phyloP scores from a whole-genome alignment of 352 stramenopile species.

The Pythium apleroticum region DNA sequence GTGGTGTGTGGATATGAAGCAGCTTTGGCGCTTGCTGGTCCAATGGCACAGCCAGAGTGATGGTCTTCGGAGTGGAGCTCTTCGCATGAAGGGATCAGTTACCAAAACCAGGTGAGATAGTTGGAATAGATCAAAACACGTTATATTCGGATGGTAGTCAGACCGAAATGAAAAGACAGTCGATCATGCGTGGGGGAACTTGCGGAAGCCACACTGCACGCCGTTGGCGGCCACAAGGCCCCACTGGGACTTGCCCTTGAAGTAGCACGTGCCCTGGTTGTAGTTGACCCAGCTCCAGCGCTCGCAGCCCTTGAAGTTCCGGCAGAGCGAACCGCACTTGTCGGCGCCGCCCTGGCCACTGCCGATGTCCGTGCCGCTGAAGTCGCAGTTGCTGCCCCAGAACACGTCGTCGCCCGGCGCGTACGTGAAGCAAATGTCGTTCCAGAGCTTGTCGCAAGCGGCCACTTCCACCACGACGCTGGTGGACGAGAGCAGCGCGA shows the following conservation, averaged over 20 bases:
- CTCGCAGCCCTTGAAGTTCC: slow-evolving; percentile 13
- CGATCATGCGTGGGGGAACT: slow-evolving; percentile 17
- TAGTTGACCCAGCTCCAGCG: slow-evolving; percentile 30
- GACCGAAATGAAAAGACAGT: background rate
- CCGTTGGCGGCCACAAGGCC: slow-evolving; percentile 8
- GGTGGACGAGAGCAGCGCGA: slow-evolving; percentile 4
- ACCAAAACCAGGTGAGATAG: slow-evolving; percentile 2
- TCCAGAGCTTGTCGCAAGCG: slow-evolving; percentile 26
- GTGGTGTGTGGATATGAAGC: background rate
- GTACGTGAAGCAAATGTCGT: slow-evolving; percentile 28
- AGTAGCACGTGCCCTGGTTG: slow-evolving; percentile 24
- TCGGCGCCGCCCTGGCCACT: slow-evolving; percentile 19
- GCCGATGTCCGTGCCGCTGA: slow-evolving; percentile 16
- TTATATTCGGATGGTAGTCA: background rate
- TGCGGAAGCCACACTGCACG: slow-evolving; percentile 26
- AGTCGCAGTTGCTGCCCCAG: slow-evolving; percentile 28
- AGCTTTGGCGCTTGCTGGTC: background rate
- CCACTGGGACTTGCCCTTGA: slow-evolving; percentile 24
- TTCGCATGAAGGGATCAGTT: background rate
- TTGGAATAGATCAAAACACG: background rate
- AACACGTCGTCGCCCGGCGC: slow-evolving; percentile 25
- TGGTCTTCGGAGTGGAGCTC: slow-evolving; percentile 4
- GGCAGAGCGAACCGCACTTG: slow-evolving; percentile 24
- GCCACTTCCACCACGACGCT: slow-evolving; percentile 8
- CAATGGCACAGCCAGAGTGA: slow-evolving; percentile 8